Base-by-base conservation (phyloP, 768 basidiomycete genomes). In the Collybia sordida region DNA sequence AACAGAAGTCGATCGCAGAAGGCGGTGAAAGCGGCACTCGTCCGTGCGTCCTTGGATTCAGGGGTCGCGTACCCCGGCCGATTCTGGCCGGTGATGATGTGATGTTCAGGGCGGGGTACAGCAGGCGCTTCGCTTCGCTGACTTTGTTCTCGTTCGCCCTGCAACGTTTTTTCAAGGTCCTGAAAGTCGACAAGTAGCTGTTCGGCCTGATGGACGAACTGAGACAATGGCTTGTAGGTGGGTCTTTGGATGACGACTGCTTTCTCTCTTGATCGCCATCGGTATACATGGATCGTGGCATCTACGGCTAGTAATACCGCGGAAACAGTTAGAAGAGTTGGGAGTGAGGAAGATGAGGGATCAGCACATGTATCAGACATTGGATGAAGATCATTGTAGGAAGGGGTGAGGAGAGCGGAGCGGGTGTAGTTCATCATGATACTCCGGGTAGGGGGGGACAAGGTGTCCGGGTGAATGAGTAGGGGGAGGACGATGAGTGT, bases 1-100 rank as follows among this genome's bases (percentile, higher is more conserved):
- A 68, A 58, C 17, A 76, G 52, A 18, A 76, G 63, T 4, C 67
- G 68, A 39, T 75, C 72, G 57, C 72, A 74, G 54, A 77, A 73
- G 14, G 63, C 57, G 6, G 60, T 59, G 52, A 78, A 76, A 28
- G 37, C 47, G 35, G 27, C 45, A 37, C 42, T 54, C 36, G 36
- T 41, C 22, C 52, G 21, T 47, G 39, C 40, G 17, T 42, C 48
- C 41, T 38, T 38, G 3, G 23, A 15, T 3, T n/a, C 28, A 17
- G 21, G 2, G 15, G 35, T 12, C 47, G 25, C 23, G 41, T 47
- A 6, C 17, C 19, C 18, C 27, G 35, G 23, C 24, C 35, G 28
- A 25, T 40, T 35, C 17, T 28, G 15, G 15, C 31, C 4, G 31
- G 34, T 37, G n/a, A 24, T 35, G 41, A 25, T 40, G 47, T 42